Conservation (phyloP, 2,329 filamentous ascomycete species). For the Alternaria angustiovoidea region DNA sequence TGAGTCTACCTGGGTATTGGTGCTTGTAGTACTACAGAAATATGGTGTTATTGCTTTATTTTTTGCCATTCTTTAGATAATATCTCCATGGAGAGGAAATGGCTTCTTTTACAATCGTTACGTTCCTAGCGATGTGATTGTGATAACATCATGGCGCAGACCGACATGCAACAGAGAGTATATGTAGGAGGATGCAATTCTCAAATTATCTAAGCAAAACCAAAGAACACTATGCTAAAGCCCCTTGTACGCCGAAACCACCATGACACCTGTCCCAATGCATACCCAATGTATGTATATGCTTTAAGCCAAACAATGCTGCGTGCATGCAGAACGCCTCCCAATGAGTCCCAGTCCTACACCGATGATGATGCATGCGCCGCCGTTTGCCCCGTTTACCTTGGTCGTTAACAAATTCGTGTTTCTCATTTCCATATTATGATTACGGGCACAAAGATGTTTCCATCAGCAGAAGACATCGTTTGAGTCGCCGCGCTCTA, state of each 20-base stretch:
- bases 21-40: background rate
- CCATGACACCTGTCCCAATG: background rate
- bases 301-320: slow-evolving; percentile 16
- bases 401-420: slow-evolving; percentile 13
- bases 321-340: slow-evolving; percentile 15
- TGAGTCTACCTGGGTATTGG: background rate
- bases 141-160: background rate
- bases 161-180: background rate
- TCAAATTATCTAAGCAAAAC: background rate
- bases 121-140: background rate
- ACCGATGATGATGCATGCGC: slow-evolving; percentile 9
- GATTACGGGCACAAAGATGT: slow-evolving; percentile 9
- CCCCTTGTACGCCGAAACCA: background rate
- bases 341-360: slow-evolving; percentile 17
- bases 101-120: background rate
- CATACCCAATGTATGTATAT: slow-evolving; percentile 8
- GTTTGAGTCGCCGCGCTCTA: slow-evolving; percentile 17
- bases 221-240: background rate
- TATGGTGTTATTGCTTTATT: background rate
- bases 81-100: background rate
- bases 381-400: slow-evolving; percentile 3
- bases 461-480: slow-evolving; percentile 4
- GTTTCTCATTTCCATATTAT: slow-evolving; percentile 20
- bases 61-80: background rate
- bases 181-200: slow-evolving; percentile 1